Conservation (phyloP, 495 filamentous ascomycete genomes). For the Umbilicaria muhlenbergii region DNA sequence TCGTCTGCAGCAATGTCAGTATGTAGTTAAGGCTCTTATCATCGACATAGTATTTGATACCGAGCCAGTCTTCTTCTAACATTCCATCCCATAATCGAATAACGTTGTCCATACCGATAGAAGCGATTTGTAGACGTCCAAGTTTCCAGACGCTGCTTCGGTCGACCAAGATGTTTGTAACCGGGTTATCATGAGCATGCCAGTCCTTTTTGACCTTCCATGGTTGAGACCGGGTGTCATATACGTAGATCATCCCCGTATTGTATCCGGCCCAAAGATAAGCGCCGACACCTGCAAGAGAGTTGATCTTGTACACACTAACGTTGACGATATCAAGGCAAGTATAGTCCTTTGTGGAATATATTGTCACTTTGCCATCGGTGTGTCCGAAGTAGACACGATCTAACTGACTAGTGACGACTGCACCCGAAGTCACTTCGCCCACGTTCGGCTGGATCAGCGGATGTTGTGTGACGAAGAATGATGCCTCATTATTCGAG, state of each 20-base stretch:
- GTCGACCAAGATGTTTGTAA: conserved; percentile 63
- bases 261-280: conserved; percentile 91
- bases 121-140: conserved; percentile 74
- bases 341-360: conserved; percentile 55
- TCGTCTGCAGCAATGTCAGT: conserved; percentile 31
- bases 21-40: not conserved
- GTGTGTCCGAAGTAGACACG: conserved; percentile 80
- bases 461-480: conserved; percentile 56
- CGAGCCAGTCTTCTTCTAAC: conserved; percentile 83
- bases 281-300: conserved; percentile 64
- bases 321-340: conserved; percentile 68
- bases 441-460: conserved; percentile 52
- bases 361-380: conserved; percentile 89
- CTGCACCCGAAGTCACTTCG: conserved; percentile 76
- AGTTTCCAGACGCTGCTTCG: conserved; percentile 72
- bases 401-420: conserved; percentile 57
- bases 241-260: conserved; percentile 89
- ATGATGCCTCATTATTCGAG: conserved; percentile 46
- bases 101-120: conserved; percentile 73
- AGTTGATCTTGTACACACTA: conserved; percentile 91
- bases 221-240: conserved; percentile 65
- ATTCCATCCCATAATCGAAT: conserved; percentile 87
- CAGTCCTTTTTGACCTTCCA: conserved; percentile 91
- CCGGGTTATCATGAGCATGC: conserved; percentile 73
- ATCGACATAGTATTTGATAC: conserved; percentile 24